These are phyloP conservation scores for Yamadazyma sp. DNA, from an alignment of 805 yeast genomes.

Conservation along the genomic window DNA sequence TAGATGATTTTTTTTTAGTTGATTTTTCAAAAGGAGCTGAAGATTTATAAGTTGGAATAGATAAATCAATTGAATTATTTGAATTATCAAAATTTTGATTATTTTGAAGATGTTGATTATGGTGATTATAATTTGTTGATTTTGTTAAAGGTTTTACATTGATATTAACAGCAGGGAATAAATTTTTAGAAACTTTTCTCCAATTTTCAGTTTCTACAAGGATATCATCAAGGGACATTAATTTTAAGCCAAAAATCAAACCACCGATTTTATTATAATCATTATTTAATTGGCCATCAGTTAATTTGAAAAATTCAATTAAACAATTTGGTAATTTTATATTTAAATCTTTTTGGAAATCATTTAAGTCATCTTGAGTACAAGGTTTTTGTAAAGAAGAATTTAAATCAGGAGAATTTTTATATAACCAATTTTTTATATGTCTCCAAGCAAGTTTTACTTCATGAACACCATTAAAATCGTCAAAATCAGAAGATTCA, in stretches of 20 bases:
- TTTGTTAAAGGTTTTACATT: slow-evolving; percentile 19
- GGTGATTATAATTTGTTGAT: slow-evolving; percentile 10
- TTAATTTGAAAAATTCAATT: slow-evolving; percentile 71
- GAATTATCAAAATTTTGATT: not conserved
- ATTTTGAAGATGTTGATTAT: not conserved
- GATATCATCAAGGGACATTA: slow-evolving; percentile 78
- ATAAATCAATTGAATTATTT: slow-evolving; percentile 6
- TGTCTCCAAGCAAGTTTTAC: slow-evolving; percentile 82
- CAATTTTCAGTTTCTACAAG: slow-evolving; percentile 80
- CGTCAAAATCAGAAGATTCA: slow-evolving; percentile 34
- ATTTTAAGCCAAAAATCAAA: slow-evolving; percentile 71
- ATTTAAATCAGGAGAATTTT: slow-evolving; percentile 74
- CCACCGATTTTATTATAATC: slow-evolving; percentile 69
- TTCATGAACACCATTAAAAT: slow-evolving; percentile 62
- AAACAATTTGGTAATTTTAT: slow-evolving; percentile 77
- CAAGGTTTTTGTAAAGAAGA: slow-evolving; percentile 78
- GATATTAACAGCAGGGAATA: slow-evolving; percentile 22
- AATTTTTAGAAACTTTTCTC: slow-evolving; percentile 64
- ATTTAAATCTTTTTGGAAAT: slow-evolving; percentile 79
- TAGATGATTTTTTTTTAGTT: not conserved
- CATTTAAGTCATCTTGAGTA: slow-evolving; percentile 73
- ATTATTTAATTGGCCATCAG: slow-evolving; percentile 89
- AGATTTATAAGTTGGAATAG: not conserved
- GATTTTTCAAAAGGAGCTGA: not conserved
- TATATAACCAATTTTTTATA: slow-evolving; percentile 77